These are phyloP conservation scores for Blepharisma undulans DNA, from an alignment of 169 alveolate genomes.

Conservation along the genomic window DNA sequence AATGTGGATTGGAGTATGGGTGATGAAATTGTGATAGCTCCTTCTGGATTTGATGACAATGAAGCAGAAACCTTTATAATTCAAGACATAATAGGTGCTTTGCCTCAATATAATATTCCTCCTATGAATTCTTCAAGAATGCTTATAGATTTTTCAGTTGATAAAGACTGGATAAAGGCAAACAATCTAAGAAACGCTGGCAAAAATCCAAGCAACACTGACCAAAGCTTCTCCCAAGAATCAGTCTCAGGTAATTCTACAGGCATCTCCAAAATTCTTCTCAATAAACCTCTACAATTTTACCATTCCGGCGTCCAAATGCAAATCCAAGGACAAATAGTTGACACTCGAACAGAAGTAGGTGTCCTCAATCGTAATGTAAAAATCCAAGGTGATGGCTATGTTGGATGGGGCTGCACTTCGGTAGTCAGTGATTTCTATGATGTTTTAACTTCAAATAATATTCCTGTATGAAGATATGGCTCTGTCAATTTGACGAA, in stretches of 20 bases:
- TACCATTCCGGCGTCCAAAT: constrained; percentile 32
- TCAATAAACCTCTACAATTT: neutral
- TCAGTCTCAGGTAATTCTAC: neutral
- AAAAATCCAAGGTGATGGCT: neutral
- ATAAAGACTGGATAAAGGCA: neutral
- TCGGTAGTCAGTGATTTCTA: constrained; percentile 7
- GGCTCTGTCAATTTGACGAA: neutral
- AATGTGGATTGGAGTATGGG: constrained; percentile 31
- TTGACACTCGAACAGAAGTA: constrained; percentile 32
- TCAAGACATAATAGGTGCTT: neutral
- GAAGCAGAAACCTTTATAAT: constrained; percentile 2
- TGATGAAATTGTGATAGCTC: constrained; percentile 31
- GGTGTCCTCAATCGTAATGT: neutral
- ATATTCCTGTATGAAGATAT: neutral
- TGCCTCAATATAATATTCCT: neutral
- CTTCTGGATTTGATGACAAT: neutral
- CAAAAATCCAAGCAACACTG: neutral
- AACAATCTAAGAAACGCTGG: neutral
- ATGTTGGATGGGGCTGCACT: neutral
- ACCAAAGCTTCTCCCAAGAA: neutral
- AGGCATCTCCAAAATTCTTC: neutral
- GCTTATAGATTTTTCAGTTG: constrained; percentile 15
- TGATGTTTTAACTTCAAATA: neutral
- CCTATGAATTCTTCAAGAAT: neutral
- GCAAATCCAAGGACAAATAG: neutral